phyloP scores from a whole-genome alignment of 106 monocot genomes.

The Dendrobium nobile region DNA sequence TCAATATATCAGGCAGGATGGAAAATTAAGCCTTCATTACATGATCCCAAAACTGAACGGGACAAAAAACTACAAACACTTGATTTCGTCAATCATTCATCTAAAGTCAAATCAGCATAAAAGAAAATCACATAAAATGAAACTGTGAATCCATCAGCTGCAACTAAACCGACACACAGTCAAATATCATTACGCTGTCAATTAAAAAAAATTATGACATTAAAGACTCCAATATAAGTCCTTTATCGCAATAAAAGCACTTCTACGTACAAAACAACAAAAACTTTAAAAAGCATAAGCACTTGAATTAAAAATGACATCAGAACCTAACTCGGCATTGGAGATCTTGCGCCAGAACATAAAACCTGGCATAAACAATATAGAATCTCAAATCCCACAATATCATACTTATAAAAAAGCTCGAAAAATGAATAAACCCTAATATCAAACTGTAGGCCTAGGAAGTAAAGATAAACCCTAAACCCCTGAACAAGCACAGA shows the following conservation, averaged over 20 bases:
- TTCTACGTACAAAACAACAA: background rate
- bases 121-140: too few relatives aligned
- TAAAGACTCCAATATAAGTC: background rate
- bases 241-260: background rate
- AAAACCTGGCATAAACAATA: background rate
- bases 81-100: background rate
- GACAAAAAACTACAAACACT: background rate
- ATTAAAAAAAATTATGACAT: background rate
- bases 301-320: background rate
- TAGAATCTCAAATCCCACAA: background rate
- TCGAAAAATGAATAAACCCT: background rate
- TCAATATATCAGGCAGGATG: background rate
- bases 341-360: background rate
- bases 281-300: background rate
- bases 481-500: background rate
- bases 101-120: background rate
- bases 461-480: conserved; percentile 2
- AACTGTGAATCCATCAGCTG: too few relatives aligned
- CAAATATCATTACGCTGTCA: background rate
- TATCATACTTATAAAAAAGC: background rate
- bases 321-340: background rate
- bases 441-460: background rate
- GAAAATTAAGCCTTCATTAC: background rate
- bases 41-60: background rate
- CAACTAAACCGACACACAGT: background rate